Percentiles rank a stretch among this genome's conserved stretches.
Conservation (phyloP, 2,329 filamentous ascomycete species). For the Emmonsiellopsis sp. region DNA sequence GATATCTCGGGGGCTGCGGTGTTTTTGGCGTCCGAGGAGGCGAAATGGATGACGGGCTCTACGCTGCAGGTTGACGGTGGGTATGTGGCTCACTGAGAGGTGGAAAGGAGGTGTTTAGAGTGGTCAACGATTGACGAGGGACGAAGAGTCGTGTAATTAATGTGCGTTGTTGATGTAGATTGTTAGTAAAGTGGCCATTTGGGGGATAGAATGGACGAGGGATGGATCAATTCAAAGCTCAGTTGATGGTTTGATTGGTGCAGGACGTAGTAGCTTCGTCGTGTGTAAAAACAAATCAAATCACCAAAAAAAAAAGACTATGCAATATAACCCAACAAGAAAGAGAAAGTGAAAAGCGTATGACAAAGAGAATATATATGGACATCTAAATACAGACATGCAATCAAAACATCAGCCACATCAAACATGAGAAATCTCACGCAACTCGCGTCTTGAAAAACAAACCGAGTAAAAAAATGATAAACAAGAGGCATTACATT, state of each 20-base stretch:
- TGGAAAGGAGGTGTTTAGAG: neutral
- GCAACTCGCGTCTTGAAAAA: neutral
- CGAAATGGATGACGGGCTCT: constrained; percentile 36
- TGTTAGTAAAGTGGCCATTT: no score
- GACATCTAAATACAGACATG: neutral
- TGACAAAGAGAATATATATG: constrained; percentile 7
- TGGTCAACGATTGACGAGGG: neutral
- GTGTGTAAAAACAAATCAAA: no score
- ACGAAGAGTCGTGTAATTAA: no score
- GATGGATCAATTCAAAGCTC: no score
- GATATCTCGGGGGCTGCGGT: constrained; percentile 33
- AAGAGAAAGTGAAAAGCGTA: neutral
- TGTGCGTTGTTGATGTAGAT: no score
- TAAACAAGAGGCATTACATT: neutral
- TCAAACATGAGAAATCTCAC: no score
- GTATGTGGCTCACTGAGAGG: constrained; percentile 21
- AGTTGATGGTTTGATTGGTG: no score
- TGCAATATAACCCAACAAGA: neutral
- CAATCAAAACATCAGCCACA: neutral
- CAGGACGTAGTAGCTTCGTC: no score
- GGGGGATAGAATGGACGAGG: no score
- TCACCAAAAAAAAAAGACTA: neutral
- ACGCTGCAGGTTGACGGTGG: constrained; percentile 39
- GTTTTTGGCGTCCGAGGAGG: constrained; percentile 39
- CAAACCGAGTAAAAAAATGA: neutral